These are phyloP conservation scores for Aspergillus sp. DNA, from an alignment of 2,329 filamentous ascomycete genomes.

Conservation along the genomic window DNA sequence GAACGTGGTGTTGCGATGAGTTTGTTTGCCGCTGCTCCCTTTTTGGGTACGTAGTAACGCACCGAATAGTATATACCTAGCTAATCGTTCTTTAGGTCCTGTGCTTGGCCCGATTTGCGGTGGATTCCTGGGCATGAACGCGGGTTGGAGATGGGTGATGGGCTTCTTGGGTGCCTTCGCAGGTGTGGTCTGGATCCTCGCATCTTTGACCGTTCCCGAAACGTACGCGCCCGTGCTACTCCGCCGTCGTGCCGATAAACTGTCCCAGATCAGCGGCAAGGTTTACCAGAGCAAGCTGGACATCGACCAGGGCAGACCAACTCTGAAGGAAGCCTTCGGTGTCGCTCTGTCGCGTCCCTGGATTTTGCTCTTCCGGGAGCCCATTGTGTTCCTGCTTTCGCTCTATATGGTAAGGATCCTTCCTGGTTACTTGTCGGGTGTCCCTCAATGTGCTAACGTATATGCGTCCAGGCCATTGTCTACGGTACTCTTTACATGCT, in stretches of 20 bases:
- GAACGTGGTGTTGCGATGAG: conserved; percentile 59
- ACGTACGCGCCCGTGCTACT: conserved; percentile 49
- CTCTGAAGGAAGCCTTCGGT: conserved; percentile 34
- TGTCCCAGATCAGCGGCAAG: conserved; percentile 48
- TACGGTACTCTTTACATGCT: conserved; percentile 19
- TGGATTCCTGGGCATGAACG: conserved; percentile 62
- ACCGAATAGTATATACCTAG: too few relatives aligned
- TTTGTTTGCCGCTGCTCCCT: conserved; percentile 66
- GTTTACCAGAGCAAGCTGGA: conserved; percentile 38
- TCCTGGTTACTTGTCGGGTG: background rate
- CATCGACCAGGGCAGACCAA: conserved; percentile 38
- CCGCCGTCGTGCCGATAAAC: conserved; percentile 43
- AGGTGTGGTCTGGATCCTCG: conserved; percentile 50
- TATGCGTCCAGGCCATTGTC: conserved; percentile 9
- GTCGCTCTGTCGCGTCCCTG: conserved; percentile 47
- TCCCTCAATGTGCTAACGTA: background rate
- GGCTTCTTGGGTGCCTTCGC: conserved; percentile 63
- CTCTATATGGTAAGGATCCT: conserved; percentile 21
- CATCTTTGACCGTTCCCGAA: conserved; percentile 19
- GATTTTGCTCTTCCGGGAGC: conserved; percentile 26
- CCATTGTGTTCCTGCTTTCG: conserved; percentile 13
- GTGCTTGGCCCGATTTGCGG: conserved; percentile 59
- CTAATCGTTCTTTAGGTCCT: too few relatives aligned
- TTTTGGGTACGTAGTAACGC: too few relatives aligned
- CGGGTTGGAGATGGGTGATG: conserved; percentile 68